Evolutionary conservation across 169 alveolate genomes (phyloP), one percentile per base, ranked within the genome.

Genomic region (Eimeria zaria): DNA sequence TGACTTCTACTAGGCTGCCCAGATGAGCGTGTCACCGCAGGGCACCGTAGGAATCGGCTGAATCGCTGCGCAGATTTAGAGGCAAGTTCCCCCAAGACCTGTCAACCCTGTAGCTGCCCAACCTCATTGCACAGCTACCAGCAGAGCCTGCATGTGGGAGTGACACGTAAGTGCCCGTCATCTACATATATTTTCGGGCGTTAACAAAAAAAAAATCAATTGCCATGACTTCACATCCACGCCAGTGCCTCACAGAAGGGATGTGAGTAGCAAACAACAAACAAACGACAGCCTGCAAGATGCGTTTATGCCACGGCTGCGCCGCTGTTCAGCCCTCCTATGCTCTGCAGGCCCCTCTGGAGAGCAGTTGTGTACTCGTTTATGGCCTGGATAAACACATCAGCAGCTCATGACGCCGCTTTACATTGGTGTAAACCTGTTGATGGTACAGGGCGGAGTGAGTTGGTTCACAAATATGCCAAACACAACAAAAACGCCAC

Each of bases 301-400:
- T 0, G 33, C 6, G 39, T 41, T 18, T 74, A 74, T 62, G 85
- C 85, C 58, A 74, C 60, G 53, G 85, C 85, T 16, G 85, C 85
- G 62, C 85, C 60, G 60, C 62, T 74, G 16, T 39, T 24, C 62
- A 81, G 51, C 69, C 90, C 90, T 51, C 90, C 71, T 48, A 81
- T 53, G 27, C 48, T 53, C 39, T 81, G 90, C 73, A 81, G 73
- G 73, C 90, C 90, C 73, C 90, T 46, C 51, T 81, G 90, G 0
- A 81, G 90, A n/a, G 90, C 90, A 33, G 48, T n/a, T 81, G 90
- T 48, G n/a, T 81, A 81, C 51, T 81, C 90, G 67, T 81, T 48
- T 46, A 81, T 81, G 27, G 90, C 90, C 90, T 81, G 41, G 22
- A 53, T 4, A 53, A 16, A 6, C 30, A 46, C 33, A 7, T 39